Base-by-base conservation (phyloP, 2,329 filamentous ascomycete genomes). In the Hypomyces perniciosus region DNA sequence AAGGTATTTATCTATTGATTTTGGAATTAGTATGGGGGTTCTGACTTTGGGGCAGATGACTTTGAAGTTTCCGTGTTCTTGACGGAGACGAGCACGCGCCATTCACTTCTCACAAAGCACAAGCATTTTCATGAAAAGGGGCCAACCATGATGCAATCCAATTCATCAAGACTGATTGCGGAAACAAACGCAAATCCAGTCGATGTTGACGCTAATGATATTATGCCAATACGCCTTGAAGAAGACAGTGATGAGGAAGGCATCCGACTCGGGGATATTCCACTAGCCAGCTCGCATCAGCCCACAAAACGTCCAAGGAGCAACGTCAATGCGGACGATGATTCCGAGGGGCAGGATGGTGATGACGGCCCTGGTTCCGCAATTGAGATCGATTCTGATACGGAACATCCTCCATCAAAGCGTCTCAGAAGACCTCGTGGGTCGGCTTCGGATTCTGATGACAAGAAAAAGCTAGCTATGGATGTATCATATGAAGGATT, bases 31-130 rank as follows among this genome's bases (percentile, higher is more conserved):
- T 9, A 5, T 26, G 6, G 33, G 13, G 2, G 20, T 12, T 20
- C 60, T 66, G 44, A 64, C 50, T 33, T 8, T 46, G 41, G 29
- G 54, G 49, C 60, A 93, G 92, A 96, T 68, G 92, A 96, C 59
- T 99, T 96, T 64, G 90, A 97, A 65, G 90, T 96, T 10, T 88
- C 90, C 35, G 87, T 99, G 57, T 97, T 96, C 70, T 75, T 99
- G 57, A 95, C 88, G 42, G 89, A 96, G 67, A 87, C 86, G 6
- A 84, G 81, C 46, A 91, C 86, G 3, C 83, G 90, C 10, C 93
- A 97, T 72, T 88, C 90, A 33, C 74, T 99, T 35, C 78, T 97
- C 52, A 86, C 84, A 50, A 95, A 93, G 67, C 84, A 88, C 61
- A 96, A 96, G 70, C 78, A 81, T 13, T 90, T 90, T 58, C 76